phyloP scores from a whole-genome alignment of 495 filamentous ascomycete genomes.

The Sordaria brevicollis region DNA sequence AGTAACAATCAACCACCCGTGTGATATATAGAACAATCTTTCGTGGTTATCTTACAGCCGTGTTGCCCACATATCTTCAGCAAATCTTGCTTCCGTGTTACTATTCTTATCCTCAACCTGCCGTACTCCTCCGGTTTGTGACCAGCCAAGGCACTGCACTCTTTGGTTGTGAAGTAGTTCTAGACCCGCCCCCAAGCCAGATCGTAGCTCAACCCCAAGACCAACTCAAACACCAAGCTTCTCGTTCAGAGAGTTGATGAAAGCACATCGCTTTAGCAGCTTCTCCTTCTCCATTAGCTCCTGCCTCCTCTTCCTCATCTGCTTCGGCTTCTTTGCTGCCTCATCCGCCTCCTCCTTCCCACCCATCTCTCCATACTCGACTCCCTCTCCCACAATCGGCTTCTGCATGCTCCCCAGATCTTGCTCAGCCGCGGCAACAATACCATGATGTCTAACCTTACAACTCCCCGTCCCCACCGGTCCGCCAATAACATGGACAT shows the following conservation, averaged over 20 bases:
- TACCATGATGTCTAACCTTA: background rate
- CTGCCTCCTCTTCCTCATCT: background rate
- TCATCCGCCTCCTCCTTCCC: background rate
- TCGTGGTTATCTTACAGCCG: background rate
- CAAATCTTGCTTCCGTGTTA: background rate
- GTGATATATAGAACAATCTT: background rate
- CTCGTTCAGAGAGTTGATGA: slow-evolving; percentile 10
- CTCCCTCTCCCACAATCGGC: background rate
- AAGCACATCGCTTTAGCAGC: slow-evolving; percentile 10
- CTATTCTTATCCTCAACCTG: background rate
- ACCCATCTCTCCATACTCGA: background rate
- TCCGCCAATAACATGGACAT: slow-evolving; percentile 11
- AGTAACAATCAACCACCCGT: background rate
- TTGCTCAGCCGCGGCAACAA: background rate
- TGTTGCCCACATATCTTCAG: background rate
- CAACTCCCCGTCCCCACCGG: slow-evolving; percentile 7
- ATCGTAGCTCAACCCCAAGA: background rate
- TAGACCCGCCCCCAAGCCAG: background rate
- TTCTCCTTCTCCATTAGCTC: slow-evolving; percentile 4
- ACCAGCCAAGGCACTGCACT: background rate
- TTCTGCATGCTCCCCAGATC: background rate
- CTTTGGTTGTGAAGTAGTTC: background rate
- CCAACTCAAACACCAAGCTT: slow-evolving; percentile 7
- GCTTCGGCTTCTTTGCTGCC: background rate
- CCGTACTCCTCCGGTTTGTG: background rate